Conservation (phyloP, 2,329 filamentous ascomycete genomes). For the Penicillium corylophilum region DNA sequence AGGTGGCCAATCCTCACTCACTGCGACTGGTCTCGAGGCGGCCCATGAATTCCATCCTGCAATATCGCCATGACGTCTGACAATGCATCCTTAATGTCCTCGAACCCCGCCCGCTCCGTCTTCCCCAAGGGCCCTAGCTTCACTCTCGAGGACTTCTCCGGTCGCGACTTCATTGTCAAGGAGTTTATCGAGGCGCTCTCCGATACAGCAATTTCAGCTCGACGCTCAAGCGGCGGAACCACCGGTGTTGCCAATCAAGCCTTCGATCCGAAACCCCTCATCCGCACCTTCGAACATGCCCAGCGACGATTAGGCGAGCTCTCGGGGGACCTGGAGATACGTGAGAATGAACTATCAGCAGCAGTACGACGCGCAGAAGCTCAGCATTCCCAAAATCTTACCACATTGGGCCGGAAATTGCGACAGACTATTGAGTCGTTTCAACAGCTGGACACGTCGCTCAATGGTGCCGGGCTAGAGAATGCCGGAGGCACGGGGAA, state of each 20-base stretch:
- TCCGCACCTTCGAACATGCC: slow-evolving; percentile 84
- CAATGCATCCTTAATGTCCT: slow-evolving; percentile 40
- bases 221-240: slow-evolving; percentile 66
- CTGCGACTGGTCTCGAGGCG: neutral
- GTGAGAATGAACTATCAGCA: slow-evolving; percentile 85
- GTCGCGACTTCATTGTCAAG: slow-evolving; percentile 93
- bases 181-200: slow-evolving; percentile 95
- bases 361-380: slow-evolving; percentile 88
- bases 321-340: slow-evolving; percentile 77
- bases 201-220: slow-evolving; percentile 73
- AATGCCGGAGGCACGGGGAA: slow-evolving; percentile 64
- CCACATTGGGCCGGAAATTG: slow-evolving; percentile 81
- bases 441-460: slow-evolving; percentile 79
- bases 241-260: slow-evolving; percentile 40
- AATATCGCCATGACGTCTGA: slow-evolving; percentile 36
- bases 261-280: slow-evolving; percentile 96
- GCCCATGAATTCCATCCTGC: slow-evolving; percentile 13
- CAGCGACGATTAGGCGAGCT: slow-evolving; percentile 52
- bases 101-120: slow-evolving; percentile 58
- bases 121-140: slow-evolving; percentile 80
- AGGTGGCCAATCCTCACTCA: neutral
- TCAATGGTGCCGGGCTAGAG: slow-evolving; percentile 61
- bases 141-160: slow-evolving; percentile 82
- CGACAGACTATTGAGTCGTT: slow-evolving; percentile 91
- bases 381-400: slow-evolving; percentile 88